A percentile compares a stretch with the other conserved stretches of the same genome.
phyloP scores from a whole-genome alignment of 179 eudicot species.

The Actinidia arguta region DNA sequence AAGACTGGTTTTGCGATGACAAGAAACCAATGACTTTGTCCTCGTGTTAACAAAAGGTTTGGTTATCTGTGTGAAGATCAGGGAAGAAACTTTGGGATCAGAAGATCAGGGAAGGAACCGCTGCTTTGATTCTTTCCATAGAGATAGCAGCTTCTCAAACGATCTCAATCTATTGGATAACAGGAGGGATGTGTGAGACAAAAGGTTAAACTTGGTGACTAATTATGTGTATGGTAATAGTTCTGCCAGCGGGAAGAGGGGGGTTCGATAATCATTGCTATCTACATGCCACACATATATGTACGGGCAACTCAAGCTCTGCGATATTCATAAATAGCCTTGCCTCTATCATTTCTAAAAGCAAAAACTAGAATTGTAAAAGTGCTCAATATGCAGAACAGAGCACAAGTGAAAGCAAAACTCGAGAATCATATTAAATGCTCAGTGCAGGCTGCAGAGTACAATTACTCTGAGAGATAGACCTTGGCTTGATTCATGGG shows the following conservation, averaged over 20 bases:
- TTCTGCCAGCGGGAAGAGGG: too few species aligned
- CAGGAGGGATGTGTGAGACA: neutral
- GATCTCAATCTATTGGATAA: neutral
- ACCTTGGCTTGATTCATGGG: too few species aligned
- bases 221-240: too few species aligned
- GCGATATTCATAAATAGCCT: neutral
- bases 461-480: neutral
- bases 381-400: neutral
- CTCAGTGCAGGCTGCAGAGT: neutral
- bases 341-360: neutral
- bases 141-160: neutral
- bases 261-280: neutral
- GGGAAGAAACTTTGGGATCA: conserved; percentile 13
- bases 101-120: neutral
- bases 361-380: neutral
- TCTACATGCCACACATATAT: neutral
- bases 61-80: neutral
- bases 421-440: neutral
- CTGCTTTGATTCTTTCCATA: neutral
- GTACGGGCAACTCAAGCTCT: neutral
- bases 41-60: neutral
- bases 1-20: too few species aligned
- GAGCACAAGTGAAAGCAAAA: neutral
- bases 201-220: too few species aligned
- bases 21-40: neutral